Evolutionary conservation across 352 stramenopile species (phyloP).

Genomic region (Thalassiosira sp.): DNA sequence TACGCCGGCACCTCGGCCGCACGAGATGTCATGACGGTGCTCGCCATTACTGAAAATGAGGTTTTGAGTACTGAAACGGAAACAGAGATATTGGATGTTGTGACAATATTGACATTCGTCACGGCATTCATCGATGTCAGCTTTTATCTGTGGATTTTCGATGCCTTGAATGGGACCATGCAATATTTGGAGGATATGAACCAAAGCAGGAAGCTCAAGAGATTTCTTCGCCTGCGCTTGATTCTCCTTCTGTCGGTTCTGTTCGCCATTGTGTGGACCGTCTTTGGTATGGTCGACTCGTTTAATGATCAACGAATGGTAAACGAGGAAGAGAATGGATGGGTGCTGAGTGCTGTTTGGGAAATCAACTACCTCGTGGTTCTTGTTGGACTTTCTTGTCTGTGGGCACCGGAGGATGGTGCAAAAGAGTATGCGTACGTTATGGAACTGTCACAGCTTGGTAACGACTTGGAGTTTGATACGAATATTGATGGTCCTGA

Average conservation of each 20-base stretch:
- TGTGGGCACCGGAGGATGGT: conserved; percentile 73
- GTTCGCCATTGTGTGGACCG: conserved; percentile 71
- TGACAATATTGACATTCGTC: conserved; percentile 70
- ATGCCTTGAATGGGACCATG: conserved; percentile 78
- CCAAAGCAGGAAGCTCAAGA: conserved; percentile 70
- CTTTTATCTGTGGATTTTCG: conserved; percentile 83
- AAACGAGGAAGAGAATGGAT: conserved; percentile 64
- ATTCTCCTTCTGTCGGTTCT: conserved; percentile 80
- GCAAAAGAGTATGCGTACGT: conserved; percentile 81
- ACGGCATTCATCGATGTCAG: conserved; percentile 67
- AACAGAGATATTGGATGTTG: conserved; percentile 71
- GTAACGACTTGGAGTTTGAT: conserved; percentile 55
- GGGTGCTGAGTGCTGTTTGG: conserved; percentile 66
- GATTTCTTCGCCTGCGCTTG: conserved; percentile 72
- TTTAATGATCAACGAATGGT: conserved; percentile 70
- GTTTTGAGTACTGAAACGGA: conserved; percentile 66
- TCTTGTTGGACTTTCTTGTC: conserved; percentile 62
- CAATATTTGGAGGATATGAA: conserved; percentile 81
- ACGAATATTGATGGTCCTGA: conserved; percentile 41
- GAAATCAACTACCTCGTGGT: conserved; percentile 81
- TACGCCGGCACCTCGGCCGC: conserved; percentile 63
- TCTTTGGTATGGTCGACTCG: conserved; percentile 76
- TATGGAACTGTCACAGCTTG: conserved; percentile 73
- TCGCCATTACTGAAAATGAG: conserved; percentile 71
- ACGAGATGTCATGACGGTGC: conserved; percentile 69